Conservation (phyloP, 2,329 filamentous ascomycete species). For the Scytalidium sp. region DNA sequence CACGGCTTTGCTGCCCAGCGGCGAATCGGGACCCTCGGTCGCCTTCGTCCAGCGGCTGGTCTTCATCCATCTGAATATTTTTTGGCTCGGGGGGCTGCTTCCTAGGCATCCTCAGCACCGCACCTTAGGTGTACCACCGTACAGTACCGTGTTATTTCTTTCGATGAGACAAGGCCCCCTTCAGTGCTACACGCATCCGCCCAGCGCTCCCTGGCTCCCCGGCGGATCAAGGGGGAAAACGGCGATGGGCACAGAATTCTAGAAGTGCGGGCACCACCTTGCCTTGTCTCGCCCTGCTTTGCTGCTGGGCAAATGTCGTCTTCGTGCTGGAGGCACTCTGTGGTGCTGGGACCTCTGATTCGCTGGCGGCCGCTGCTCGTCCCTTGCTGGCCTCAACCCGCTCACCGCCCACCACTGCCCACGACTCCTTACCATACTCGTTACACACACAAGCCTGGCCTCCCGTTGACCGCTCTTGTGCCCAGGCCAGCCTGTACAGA, state of each 20-base stretch:
- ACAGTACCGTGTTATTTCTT: too few relatives aligned
- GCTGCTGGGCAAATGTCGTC: background rate
- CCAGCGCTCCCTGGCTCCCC: too few relatives aligned
- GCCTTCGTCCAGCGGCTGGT: too few relatives aligned
- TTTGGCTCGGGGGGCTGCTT: too few relatives aligned
- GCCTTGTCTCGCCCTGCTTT: background rate
- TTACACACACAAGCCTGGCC: background rate
- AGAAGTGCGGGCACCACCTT: too few relatives aligned
- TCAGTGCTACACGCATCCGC: too few relatives aligned
- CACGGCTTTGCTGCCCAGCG: background rate
- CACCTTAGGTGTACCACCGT: too few relatives aligned
- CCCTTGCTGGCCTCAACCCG: background rate
- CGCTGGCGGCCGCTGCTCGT: background rate
- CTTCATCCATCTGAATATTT: too few relatives aligned
- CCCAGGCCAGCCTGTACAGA: slow-evolving; percentile 7
- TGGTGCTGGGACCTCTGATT: background rate
- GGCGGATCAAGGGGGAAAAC: too few relatives aligned
- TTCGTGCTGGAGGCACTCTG: background rate
- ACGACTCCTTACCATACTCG: background rate
- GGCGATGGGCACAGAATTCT: too few relatives aligned
- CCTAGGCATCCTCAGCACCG: too few relatives aligned
- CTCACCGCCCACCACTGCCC: background rate
- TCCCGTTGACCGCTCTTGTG: slow-evolving; percentile 12
- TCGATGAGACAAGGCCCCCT: too few relatives aligned
- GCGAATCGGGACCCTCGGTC: background rate